Base-by-base conservation (phyloP, 305 asterid genomes). In the Fraxinus greggii region DNA sequence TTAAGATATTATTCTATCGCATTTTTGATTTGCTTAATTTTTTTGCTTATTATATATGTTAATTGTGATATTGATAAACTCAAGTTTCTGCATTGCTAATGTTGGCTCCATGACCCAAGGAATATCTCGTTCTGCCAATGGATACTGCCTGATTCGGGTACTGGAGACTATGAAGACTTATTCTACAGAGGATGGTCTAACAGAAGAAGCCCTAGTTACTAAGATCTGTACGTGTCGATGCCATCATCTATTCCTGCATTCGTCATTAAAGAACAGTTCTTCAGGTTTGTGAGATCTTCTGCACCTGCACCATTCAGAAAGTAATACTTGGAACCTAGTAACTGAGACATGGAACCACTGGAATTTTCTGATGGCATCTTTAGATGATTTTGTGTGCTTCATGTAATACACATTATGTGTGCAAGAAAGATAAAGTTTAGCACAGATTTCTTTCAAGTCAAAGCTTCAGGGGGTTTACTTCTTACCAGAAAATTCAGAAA, bases 121-220 rank as follows among this genome's bases (percentile, higher is more conserved):
- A 83, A 88, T 96, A 90, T 96, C 99, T 83, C 97, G 91, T 40
- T 94, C 99, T 72, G 97, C 98, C 15, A 94, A 93, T 92, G 99
- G 99, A 54, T 96, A 94, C 82, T 91, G 97, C 90, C 87, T 94
- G 88, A 80, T 90, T 83, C 89, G 93, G 17, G 95, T 93, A 85
- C 85, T 94, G 67, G 99, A 96, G 88, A 92, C 99, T 65, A 96
- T 93, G 98, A 96, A 96, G 89, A 96, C 98, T 29, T 96, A 89
- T 90, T 96, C 94, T 76, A 89, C 80, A 19, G 98, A 93, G 89
- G 99, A 96, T 87, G 92, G 97, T 81, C 95, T 96, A 73, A 96
- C 98, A n/a, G 99, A 96, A 90, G 98, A 96, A 87, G 97, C 99
- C 79, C 72, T 94, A 83, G 99, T 96, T 80, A 90, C 98, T 73